Evolutionary conservation across 495 filamentous ascomycete species (phyloP), one percentile per base, ranked within the genome.

Genomic region (Cercophora samala): DNA sequence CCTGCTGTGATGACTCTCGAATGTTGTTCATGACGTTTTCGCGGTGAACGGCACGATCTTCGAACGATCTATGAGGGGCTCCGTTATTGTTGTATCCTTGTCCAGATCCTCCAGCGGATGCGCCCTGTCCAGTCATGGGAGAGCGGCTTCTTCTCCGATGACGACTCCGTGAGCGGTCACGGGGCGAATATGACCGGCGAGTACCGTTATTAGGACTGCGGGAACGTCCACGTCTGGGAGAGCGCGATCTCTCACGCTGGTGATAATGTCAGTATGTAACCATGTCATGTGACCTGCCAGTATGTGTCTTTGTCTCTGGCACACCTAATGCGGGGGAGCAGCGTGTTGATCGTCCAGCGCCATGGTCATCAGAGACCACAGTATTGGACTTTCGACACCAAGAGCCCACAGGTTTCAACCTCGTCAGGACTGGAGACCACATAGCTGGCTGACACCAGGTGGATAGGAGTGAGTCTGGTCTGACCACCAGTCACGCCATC

Each of bases 231-330:
- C 93, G 90, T 79, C 93, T 89, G 72, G 93, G 93, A 69, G 92
- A 95, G 78, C 93, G 91, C 80, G 93, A 95, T 80, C 95, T 90
- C 87, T 97, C 93, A 79, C 94, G 93, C 92, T 97, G 86, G 86
- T 65, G 74, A 76, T 53, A 58, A 66, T 70, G 75, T 85, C 73
- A 84, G 83, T 75, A 70, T 76, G 55, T 73, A 68, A 65, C 51
- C 32, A 24, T 56, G 15, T 56, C 21, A 56, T 59, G 52, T 17
- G 8, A 23, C 63, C 52, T 6, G 22, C n/a, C 22, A 15, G 25
- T 21, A 21, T 11, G 6, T 19, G 53, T 62, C 25, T 62, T 62
- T 62, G 60, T 62, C 26, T 21, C 60, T 22, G 60, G 37, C 37
- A 46, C 37, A 9, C 37, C 37, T 46, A 46, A 46, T 9, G 37